These are phyloP conservation scores for Colletotrichum cereale DNA, from an alignment of 2,329 filamentous ascomycete species.

Conservation along the genomic window DNA sequence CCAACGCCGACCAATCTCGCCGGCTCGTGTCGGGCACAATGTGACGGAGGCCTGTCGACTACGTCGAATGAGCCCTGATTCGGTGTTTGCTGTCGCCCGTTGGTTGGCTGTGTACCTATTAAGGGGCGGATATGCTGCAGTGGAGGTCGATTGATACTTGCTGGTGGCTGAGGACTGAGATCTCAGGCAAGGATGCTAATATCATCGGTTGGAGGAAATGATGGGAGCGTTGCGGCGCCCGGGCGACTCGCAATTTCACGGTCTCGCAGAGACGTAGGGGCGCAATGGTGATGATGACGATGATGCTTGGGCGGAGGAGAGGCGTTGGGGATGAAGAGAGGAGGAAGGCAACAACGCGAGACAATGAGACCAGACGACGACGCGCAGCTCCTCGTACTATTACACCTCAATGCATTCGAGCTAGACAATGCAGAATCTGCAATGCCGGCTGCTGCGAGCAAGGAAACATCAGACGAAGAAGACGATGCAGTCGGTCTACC, in stretches of 20 bases:
- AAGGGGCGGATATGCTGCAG: conserved; percentile 4
- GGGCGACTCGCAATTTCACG: conserved; percentile 13
- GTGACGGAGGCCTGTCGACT: conserved; percentile 17
- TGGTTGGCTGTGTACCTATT: conserved; percentile 3
- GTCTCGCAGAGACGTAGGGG: not conserved
- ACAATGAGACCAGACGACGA: conserved; percentile 11
- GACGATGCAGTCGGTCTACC: conserved; percentile 14
- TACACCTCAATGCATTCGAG: conserved; percentile 26
- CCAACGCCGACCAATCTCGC: conserved; percentile 6
- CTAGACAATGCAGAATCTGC: conserved; percentile 14
- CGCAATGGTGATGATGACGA: conserved; percentile 6
- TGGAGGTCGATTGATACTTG: not conserved
- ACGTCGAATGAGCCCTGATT: conserved; percentile 9
- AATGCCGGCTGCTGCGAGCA: conserved; percentile 8
- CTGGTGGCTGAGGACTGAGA: conserved; percentile 20
- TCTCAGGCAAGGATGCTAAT: conserved; percentile 31
- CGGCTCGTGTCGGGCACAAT: conserved; percentile 14
- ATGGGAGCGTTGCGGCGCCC: conserved; percentile 19
- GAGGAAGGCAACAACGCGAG: not conserved
- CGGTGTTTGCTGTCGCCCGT: not conserved
- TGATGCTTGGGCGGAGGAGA: not conserved
- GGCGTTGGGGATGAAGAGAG: conserved; percentile 6
- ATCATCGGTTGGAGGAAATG: conserved; percentile 14
- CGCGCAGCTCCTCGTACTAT: conserved; percentile 8
- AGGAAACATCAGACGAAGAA: conserved; percentile 30